Evolutionary conservation across 1,284 basidiomycete genomes (phyloP).

Genomic region (Apiotrichum sp.): DNA sequence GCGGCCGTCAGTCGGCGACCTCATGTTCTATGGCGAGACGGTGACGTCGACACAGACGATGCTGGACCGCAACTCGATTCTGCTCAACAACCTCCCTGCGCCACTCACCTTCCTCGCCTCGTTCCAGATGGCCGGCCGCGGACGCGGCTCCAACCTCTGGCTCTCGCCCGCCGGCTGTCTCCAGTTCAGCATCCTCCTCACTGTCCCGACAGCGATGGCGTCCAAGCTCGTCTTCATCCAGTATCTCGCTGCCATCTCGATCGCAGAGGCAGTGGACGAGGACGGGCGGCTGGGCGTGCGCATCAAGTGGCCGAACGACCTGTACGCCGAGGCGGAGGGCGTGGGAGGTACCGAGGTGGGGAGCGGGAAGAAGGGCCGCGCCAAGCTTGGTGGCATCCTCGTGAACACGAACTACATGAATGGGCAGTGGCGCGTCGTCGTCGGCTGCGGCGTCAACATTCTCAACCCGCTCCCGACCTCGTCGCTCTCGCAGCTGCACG

Average conservation of each 20-base stretch:
- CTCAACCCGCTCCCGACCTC: conserved; percentile 76
- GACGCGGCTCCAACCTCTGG: conserved; percentile 86
- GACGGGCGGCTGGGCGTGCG: conserved; percentile 58
- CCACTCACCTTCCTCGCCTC: conserved; percentile 74
- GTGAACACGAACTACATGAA: conserved; percentile 79
- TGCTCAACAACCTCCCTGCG: conserved; percentile 64
- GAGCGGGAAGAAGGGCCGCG: conserved; percentile 48
- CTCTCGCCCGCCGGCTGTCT: conserved; percentile 86
- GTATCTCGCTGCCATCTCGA: conserved; percentile 83
- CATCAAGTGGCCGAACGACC: conserved; percentile 97
- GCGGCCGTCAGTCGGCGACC: conserved; percentile 57
- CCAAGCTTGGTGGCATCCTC: conserved; percentile 83
- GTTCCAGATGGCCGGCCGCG: conserved; percentile 80
- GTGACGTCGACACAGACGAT: conserved; percentile 94
- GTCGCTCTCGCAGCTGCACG: conserved; percentile 65
- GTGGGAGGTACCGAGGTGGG: conserved; percentile 39
- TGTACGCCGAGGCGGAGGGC: conserved; percentile 62
- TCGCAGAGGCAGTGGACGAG: conserved; percentile 64
- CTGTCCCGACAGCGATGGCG: conserved; percentile 55
- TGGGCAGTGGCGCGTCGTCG: conserved; percentile 66
- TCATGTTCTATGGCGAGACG: conserved; percentile 76
- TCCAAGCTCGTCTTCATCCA: conserved; percentile 85
- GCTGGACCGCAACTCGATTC: conserved; percentile 79
- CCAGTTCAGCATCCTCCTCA: conserved; percentile 74
- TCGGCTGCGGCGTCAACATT: conserved; percentile 87